A percentile compares a stretch with the other conserved stretches of the same genome.
phyloP scores from a whole-genome alignment of 441 rosid species.

The Rhodomyrtus psidioides region DNA sequence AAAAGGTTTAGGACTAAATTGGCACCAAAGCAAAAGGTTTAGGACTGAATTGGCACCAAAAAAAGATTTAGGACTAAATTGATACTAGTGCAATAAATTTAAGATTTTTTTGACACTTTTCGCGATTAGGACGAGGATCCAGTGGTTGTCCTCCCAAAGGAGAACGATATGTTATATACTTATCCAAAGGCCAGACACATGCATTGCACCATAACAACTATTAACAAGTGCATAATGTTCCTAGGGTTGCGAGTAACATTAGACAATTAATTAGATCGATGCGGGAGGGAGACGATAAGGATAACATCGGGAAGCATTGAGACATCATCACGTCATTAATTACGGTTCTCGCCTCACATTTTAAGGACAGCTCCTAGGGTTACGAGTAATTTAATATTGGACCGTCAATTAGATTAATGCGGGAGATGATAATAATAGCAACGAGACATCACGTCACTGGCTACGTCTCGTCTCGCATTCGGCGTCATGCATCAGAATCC shows the following conservation, averaged over 20 bases:
- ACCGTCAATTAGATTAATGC: not conserved
- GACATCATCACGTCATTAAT: not conserved
- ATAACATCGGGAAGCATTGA: not conserved
- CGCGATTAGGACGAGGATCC: too few relatives aligned
- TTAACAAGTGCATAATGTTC: not conserved
- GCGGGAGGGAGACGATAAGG: not conserved
- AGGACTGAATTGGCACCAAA: too few relatives aligned
- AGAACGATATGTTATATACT: not conserved
- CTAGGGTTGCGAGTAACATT: not conserved
- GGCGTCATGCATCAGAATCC: not conserved
- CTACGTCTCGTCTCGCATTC: too few relatives aligned
- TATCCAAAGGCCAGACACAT: not conserved
- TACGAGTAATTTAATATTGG: not conserved
- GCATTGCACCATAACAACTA: not conserved
- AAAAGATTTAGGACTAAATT: too few relatives aligned
- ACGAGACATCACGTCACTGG: not conserved
- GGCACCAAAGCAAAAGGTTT: too few relatives aligned
- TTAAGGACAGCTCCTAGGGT: not conserved
- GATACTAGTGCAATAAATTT: too few relatives aligned
- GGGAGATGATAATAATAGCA: not conserved
- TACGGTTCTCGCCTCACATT: not conserved
- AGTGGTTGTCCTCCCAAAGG: not conserved
- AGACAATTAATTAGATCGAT: not conserved
- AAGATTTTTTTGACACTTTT: too few relatives aligned
- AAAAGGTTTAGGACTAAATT: too few relatives aligned